Conservation (phyloP, 192 early-diverging fungal species). For the Diversispora eburnea region DNA sequence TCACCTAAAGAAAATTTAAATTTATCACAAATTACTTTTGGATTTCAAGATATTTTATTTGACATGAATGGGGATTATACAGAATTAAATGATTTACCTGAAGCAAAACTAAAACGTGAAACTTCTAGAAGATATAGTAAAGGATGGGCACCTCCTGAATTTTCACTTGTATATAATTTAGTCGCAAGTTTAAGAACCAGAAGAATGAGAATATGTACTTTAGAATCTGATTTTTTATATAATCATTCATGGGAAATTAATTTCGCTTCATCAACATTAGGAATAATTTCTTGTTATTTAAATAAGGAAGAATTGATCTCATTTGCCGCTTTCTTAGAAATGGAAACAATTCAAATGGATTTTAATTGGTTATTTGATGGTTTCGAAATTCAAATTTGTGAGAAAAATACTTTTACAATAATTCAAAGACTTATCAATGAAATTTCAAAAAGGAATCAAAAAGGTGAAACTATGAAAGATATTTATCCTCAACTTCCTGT, state of each 20-base stretch:
- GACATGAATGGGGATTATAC: slow-evolving; percentile 27
- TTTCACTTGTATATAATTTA: slow-evolving; percentile 27
- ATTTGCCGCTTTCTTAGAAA: slow-evolving; percentile 7
- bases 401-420: slow-evolving; percentile 2
- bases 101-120: background rate
- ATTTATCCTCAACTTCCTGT: too few species aligned
- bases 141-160: slow-evolving; percentile 14
- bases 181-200: slow-evolving; percentile 15
- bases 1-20: background rate
- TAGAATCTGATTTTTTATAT: slow-evolving; percentile 3
- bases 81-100: slow-evolving; percentile 10
- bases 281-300: background rate
- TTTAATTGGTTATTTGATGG: slow-evolving; percentile 2
- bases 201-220: slow-evolving; percentile 19
- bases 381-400: slow-evolving; percentile 9
- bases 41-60: slow-evolving; percentile 22
- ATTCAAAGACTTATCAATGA: background rate
- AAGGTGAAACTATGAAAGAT: background rate
- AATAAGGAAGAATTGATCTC: background rate
- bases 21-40: slow-evolving; percentile 12
- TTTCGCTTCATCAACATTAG: background rate
- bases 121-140: slow-evolving; percentile 18
- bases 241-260: slow-evolving; percentile 23
- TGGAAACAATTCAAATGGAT: slow-evolving; percentile 13
- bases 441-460: background rate